Base-by-base conservation (phyloP, 129 eudicot genomes). In the Deinandra increscens region DNA sequence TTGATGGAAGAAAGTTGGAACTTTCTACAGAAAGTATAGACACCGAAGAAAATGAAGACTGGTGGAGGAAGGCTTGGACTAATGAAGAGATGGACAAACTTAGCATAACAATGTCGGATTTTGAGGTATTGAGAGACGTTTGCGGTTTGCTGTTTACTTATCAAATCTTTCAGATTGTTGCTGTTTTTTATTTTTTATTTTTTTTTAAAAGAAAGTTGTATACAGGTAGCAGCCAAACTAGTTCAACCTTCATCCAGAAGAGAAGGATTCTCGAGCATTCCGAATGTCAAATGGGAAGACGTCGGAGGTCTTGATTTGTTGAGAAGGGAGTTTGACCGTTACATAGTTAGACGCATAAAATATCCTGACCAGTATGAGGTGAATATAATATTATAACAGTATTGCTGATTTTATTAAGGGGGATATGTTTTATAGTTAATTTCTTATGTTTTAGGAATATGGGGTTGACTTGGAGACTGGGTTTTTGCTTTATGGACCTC, bases 401-500 rank as follows among this genome's bases (percentile, higher is more conserved):
- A 7, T 51, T 39, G 23, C 41, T 31, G 13, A 22, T 70, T 10
- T 26, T 44, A 23, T 43, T 41, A 10, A 8, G 11, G 9, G 33
- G 22, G 4, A 12, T 51, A 14, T 12, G 31, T n/a, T 72, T 49
- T 10, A 1, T 44, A 19, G 2, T 31, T 17, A 48, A 17, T 19
- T 34, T 48, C 1, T 3, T n/a, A 17, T 49, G 4, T 48, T 76
- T 69, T 79, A 89, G 96, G 78, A 83, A 46, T 74, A 70, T 46
- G 98, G 96, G 63, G 74, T 85, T 72, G 81, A 85, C 76, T 53
- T 81, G 17, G 95, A 85, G 81, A 83, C 92, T 0, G 97, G 97
- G 26, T 84, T 88, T 81, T 77, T 91, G 85, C 94, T 91, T 17
- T 88, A 88, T 60, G 98, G 98, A 49, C 98, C 98, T 68, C 98